Evolutionary conservation across 1,284 basidiomycete genomes (phyloP).

Genomic region (Tausonia pullulans): DNA sequence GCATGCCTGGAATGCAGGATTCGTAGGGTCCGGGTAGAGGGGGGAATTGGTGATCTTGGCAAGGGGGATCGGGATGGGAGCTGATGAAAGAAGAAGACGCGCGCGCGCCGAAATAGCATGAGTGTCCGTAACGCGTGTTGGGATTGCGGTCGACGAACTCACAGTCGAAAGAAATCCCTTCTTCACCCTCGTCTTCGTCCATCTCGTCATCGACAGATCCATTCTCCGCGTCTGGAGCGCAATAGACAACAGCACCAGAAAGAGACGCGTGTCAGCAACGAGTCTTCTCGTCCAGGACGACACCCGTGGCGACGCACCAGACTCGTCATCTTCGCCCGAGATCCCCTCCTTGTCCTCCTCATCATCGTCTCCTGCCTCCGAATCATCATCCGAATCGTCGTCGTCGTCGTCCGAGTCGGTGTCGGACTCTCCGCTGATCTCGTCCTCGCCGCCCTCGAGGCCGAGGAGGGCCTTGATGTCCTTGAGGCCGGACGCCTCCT

Average conservation of each 20-base stretch:
- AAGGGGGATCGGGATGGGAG: slow-evolving; percentile 9
- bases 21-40: slow-evolving; percentile 6
- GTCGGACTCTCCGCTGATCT: slow-evolving; percentile 15
- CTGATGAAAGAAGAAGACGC: background rate
- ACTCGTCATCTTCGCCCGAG: background rate
- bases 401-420: slow-evolving; percentile 8
- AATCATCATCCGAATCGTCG: slow-evolving; percentile 1
- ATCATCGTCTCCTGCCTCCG: background rate
- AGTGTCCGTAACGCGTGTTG: background rate
- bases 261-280: background rate
- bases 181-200: background rate
- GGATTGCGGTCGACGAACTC: background rate
- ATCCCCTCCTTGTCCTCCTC: slow-evolving; percentile 5
- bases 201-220: background rate
- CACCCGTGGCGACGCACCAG: background rate
- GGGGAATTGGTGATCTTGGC: slow-evolving; percentile 5
- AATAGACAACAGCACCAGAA: background rate
- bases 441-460: slow-evolving; percentile 14
- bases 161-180: background rate
- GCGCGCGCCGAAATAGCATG: background rate
- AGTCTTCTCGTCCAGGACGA: no score
- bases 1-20: slow-evolving; percentile 4
- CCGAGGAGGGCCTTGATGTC: slow-evolving; percentile 12
- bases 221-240: background rate
- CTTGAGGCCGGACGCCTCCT: slow-evolving; percentile 16